Conservation (phyloP, 768 basidiomycete species). For the Tricholoma saponaceum region DNA sequence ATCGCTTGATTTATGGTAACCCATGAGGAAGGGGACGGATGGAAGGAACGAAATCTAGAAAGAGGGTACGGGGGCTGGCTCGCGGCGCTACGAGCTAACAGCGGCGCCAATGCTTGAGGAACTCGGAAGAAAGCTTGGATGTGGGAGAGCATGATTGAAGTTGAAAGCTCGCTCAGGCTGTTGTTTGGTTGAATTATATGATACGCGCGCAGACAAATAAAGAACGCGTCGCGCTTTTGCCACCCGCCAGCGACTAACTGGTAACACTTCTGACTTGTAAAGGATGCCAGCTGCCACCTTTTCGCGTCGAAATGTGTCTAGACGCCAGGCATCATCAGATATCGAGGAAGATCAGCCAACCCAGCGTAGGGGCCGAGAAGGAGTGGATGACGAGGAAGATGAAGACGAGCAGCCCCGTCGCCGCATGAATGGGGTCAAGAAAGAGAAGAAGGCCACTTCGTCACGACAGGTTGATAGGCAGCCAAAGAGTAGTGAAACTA, state of each 20-base stretch:
- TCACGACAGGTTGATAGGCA: constrained; percentile 10
- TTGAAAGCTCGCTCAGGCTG: constrained; percentile 3
- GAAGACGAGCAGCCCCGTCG: constrained; percentile 31
- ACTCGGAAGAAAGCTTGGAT: constrained; percentile 29
- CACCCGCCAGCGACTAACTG: too few relatives aligned
- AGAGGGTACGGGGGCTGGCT: constrained; percentile 6
- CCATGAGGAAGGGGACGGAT: constrained; percentile 50
- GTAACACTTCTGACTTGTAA: constrained; percentile 4
- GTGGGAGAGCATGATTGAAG: constrained; percentile 24
- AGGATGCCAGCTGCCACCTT: constrained; percentile 35
- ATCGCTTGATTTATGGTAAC: constrained; percentile 88
- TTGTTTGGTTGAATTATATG: background rate
- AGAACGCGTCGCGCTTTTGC: constrained; percentile 31
- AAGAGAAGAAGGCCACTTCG: constrained; percentile 28
- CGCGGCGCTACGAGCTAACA: constrained; percentile 15
- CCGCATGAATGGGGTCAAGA: constrained; percentile 23
- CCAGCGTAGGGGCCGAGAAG: constrained; percentile 23
- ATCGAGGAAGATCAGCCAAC: constrained; percentile 52
- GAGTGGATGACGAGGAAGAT: constrained; percentile 40
- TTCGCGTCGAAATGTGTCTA: constrained; percentile 36
- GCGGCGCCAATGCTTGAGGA: constrained; percentile 23
- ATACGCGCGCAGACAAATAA: constrained; percentile 14
- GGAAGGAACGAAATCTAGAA: constrained; percentile 49
- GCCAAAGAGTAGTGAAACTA: constrained; percentile 18
- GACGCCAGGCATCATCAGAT: constrained; percentile 50